Percentiles rank a stretch among this genome's conserved stretches.
These are phyloP conservation scores for Gossypium raimondii DNA, from an alignment of 345 rosid species.

Conservation along the genomic window DNA sequence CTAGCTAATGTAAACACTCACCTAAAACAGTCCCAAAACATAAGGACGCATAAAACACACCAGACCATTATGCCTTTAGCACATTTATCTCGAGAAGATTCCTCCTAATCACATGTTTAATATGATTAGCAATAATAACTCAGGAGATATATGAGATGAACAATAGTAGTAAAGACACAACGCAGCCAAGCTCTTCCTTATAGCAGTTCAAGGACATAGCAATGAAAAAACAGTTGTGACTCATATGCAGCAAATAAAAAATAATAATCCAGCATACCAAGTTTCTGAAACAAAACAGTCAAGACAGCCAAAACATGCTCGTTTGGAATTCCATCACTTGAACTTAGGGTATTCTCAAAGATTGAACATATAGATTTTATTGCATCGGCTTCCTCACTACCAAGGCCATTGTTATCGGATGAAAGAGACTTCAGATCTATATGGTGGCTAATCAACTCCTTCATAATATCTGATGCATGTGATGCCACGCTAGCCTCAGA, in stretches of 20 bases:
- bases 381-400: conserved; percentile 38
- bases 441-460: conserved; percentile 51
- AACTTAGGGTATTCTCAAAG: conserved; percentile 46
- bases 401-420: conserved; percentile 30
- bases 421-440: conserved; percentile 32
- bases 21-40: background rate
- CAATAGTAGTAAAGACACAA: background rate
- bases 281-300: conserved; percentile 53
- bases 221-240: background rate
- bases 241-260: conserved; percentile 2
- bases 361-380: conserved; percentile 47
- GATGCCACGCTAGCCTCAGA: conserved; percentile 49
- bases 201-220: background rate
- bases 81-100: background rate
- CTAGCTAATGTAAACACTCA: background rate
- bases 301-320: conserved; percentile 56
- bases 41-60: too few relatives aligned
- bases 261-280: conserved; percentile 50
- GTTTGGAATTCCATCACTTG: conserved; percentile 44
- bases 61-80: background rate
- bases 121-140: background rate
- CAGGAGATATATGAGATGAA: background rate
- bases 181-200: background rate
- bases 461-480: conserved; percentile 50
- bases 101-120: background rate